A percentile compares a stretch with the other conserved stretches of the same genome.
Evolutionary conservation across 352 stramenopile genomes (phyloP).

Genomic region (Phytophthora ramorum): DNA sequence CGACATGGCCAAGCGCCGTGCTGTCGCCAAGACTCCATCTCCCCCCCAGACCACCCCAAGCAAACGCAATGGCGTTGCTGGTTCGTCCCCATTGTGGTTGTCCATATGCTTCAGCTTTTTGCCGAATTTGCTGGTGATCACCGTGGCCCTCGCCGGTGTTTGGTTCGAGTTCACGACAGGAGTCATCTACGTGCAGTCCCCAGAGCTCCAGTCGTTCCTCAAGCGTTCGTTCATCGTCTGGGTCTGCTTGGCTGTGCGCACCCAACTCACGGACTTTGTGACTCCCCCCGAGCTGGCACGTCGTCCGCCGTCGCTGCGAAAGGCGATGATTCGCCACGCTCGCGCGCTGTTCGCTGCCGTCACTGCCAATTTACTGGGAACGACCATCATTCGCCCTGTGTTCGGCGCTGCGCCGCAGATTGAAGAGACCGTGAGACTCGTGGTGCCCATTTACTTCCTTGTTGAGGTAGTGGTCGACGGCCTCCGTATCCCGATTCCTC

Average conservation of each 20-base stretch:
- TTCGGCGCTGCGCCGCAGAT: slow-evolving; percentile 64
- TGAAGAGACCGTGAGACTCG: slow-evolving; percentile 63
- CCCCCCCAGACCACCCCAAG: not conserved
- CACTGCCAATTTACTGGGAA: slow-evolving; percentile 69
- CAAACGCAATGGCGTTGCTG: slow-evolving; percentile 4
- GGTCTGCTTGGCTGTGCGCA: slow-evolving; percentile 59
- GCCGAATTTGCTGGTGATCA: slow-evolving; percentile 48
- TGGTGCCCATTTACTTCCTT: slow-evolving; percentile 64
- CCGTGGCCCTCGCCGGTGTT: slow-evolving; percentile 48
- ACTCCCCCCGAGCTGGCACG: slow-evolving; percentile 34
- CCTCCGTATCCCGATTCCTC: slow-evolving; percentile 45
- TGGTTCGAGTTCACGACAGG: slow-evolving; percentile 65
- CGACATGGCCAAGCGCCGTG: slow-evolving; percentile 25
- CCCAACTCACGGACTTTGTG: slow-evolving; percentile 56
- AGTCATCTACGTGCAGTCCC: slow-evolving; percentile 53
- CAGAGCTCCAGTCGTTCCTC: slow-evolving; percentile 48
- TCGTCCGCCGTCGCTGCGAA: slow-evolving; percentile 45
- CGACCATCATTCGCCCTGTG: slow-evolving; percentile 65
- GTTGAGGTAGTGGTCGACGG: slow-evolving; percentile 51
- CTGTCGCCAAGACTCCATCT: slow-evolving; percentile 2
- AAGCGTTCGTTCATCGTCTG: slow-evolving; percentile 70
- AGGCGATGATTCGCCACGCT: slow-evolving; percentile 37
- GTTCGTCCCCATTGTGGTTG: slow-evolving; percentile 18
- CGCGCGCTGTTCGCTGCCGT: slow-evolving; percentile 62
- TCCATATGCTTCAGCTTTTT: slow-evolving; percentile 38